Base-by-base conservation (phyloP, 176 grass and related monocot genomes). In the barley (Hordeum vulgare) region DNA sequence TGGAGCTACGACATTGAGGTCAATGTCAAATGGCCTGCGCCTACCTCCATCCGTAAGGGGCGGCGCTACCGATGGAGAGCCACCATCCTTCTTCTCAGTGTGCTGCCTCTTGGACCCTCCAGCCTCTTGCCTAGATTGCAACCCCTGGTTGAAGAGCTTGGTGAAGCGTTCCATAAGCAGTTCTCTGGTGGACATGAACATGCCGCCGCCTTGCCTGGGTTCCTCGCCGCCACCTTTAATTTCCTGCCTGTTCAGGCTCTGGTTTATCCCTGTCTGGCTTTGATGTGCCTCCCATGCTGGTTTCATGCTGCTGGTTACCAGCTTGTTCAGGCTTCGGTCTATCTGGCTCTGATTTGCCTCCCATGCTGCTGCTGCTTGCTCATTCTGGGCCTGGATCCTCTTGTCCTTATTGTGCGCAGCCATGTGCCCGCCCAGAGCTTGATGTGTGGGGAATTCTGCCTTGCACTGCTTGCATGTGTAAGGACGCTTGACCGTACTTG, bases 351-450 rank as follows among this genome's bases (percentile, higher is more conserved):
- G 86, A 21, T 40, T 49, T 39, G 23, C 40, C 31, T 13, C 25
- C 35, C 13, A 24, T 31, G 66, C 13, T 73, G 49, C 35, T 8
- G 63, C 11, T 75, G 39, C 69, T 53, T 81, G 13, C 11, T 47
- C 64, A 3, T 42, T 28, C 64, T 35, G 45, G 11, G n/a, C 31
- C 7, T 24, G 77, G 17, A 14, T 36, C 84, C 40, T 86, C 79
- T 73, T 60, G 7, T 83, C 84, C 74, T 77, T 83, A 58, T 86
- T 76, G 66, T 86, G 79, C 4, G 44, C 74, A 15, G 79, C 83
- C 66, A 82, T 78, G 9, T 90, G 88, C 56, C 88, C 88, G 1
- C 84, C 88, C n/a, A 86, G 58, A 9, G 88, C 88, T 84, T 90
- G 84, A 17, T 83, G 66, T 0, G 88, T 86, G 15, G 65, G 1